Base-by-base conservation (phyloP, 192 early-diverging fungal genomes). In the Podila minutissima region DNA sequence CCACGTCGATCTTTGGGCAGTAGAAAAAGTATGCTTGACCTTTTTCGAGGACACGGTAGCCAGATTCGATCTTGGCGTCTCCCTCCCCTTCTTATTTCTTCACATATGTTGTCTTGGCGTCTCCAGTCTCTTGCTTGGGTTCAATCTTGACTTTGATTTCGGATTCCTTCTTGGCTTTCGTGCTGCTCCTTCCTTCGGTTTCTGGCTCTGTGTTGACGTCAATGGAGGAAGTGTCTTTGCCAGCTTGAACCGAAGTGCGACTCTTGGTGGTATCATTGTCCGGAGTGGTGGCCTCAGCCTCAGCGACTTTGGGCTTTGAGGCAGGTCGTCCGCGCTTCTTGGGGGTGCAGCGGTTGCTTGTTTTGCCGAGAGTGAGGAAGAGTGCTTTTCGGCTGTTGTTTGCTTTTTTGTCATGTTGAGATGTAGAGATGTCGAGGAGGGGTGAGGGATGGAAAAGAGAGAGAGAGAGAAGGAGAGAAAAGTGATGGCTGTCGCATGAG, bases 21-120 rank as follows among this genome's bases (percentile, higher is more conserved):
- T 73, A 73, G 26, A 73, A 73, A n/a, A 73, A 73, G 29, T 58
- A 73, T 4, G 20, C 71, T 32, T 66, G 62, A 0, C 71, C 71
- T 29, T 73, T 73, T 55, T 73, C 71, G 17, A 73, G 13, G 26
- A 64, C 26, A 8, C 53, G 53, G 17, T 55, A 12, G 2, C 53
- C 22, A 55, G 53, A 55, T 8, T 55, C 53, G 53, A 55, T 55
- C 24, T 55, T 55, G 53, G 24, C 6, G 17, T 55, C 53, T 55
- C 24, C 22, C 22, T 55, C n/a, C 53, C 22, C 53, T 26, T 55
- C 53, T 26, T 55, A 22, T 17, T 55, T 55, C 24, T 55, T 55
- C 24, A 55, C 53, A 9, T 24, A 2, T 12, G 24, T 6, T 55
- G 22, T 26, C 9, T 22, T 26, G 24, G 20, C 3, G 22, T 55